phyloP scores from a whole-genome alignment of 1,284 basidiomycete species.

The Agroathelia rolfsii region DNA sequence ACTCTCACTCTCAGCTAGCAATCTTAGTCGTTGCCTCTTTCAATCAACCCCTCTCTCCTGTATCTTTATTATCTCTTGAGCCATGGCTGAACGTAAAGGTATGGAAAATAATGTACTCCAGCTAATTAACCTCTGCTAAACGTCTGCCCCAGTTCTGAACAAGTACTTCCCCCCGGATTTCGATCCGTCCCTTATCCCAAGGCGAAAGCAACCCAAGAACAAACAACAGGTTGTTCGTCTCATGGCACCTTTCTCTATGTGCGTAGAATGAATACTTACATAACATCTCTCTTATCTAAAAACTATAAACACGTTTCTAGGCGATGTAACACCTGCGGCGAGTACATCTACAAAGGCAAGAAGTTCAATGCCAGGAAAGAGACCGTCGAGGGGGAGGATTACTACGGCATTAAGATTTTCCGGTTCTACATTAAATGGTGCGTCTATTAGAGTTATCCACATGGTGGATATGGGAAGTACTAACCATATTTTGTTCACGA shows the following conservation, averaged over 20 bases:
- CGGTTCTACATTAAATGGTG: conserved; percentile 39
- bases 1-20: too few relatives aligned
- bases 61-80: too few relatives aligned
- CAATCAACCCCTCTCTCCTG: too few relatives aligned
- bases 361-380: conserved; percentile 80
- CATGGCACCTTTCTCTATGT: conserved; percentile 99
- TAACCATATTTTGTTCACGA: too few relatives aligned
- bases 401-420: conserved; percentile 69
- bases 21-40: too few relatives aligned
- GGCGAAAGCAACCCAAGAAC: conserved; percentile 83
- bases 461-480: too few relatives aligned
- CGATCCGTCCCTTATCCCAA: conserved; percentile 92
- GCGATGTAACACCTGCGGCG: conserved; percentile 61
- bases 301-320: too few relatives aligned
- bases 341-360: conserved; percentile 72
- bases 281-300: too few relatives aligned
- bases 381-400: conserved; percentile 66
- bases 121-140: too few relatives aligned
- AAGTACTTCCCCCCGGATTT: conserved; percentile 94
- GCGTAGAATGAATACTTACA: too few relatives aligned
- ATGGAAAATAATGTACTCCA: too few relatives aligned
- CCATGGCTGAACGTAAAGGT: conserved; percentile 88
- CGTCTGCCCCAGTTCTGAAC: conserved; percentile 57
- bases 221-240: conserved; percentile 94
- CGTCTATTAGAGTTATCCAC: too few relatives aligned